Conservation (phyloP, 306 rosid genomes). For the Biancaea sappan region DNA sequence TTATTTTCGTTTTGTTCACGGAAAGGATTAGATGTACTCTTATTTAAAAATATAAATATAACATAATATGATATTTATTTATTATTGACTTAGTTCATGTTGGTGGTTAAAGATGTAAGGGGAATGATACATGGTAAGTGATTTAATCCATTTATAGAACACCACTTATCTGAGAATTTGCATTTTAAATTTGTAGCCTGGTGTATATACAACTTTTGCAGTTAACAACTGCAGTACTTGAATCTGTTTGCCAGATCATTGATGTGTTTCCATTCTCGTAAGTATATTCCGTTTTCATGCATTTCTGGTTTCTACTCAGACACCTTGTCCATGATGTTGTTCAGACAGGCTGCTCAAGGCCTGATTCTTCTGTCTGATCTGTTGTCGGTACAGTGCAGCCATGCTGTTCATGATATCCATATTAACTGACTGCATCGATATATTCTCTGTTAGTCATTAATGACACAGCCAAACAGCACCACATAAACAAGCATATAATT, state of each 20-base stretch:
- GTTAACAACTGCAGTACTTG: neutral
- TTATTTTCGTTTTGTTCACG: neutral
- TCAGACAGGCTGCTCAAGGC: slow-evolving; percentile 32
- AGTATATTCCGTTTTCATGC: neutral
- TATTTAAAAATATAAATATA: neutral
- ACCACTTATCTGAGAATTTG: neutral
- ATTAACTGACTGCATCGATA: slow-evolving; percentile 49
- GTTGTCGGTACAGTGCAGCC: slow-evolving; percentile 50
- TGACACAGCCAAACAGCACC: neutral
- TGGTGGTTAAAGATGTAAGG: neutral
- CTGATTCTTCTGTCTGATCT: slow-evolving; percentile 37
- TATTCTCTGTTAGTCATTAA: neutral
- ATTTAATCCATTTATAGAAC: neutral
- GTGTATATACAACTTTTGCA: neutral
- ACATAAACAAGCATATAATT: neutral
- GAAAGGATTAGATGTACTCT: neutral
- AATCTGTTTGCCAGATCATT: slow-evolving; percentile 3
- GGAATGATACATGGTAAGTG: neutral
- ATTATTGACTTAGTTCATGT: neutral
- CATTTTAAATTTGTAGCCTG: neutral
- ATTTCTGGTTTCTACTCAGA: slow-evolving; percentile 27
- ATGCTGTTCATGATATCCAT: slow-evolving; percentile 58
- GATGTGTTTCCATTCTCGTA: slow-evolving; percentile 18
- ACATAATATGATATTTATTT: too few species aligned
- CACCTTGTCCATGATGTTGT: slow-evolving; percentile 31